Percentiles rank a stretch among this genome's conserved stretches.
phyloP scores from a whole-genome alignment of 495 filamentous ascomycete species.

The Copromyces sp. region DNA sequence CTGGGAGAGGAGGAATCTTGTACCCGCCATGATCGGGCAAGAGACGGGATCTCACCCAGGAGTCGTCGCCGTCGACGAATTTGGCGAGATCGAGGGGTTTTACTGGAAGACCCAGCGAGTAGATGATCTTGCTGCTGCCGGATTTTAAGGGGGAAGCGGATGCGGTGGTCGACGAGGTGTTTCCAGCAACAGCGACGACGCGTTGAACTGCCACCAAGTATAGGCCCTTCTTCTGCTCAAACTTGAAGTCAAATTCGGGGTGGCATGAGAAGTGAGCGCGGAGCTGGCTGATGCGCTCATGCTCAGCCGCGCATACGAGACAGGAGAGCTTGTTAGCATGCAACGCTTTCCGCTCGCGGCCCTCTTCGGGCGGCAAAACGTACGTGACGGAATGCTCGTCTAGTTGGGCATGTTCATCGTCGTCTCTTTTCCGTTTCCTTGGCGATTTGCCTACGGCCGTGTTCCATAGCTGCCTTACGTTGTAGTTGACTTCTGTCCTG shows the following conservation, averaged over 20 bases:
- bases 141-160: not conserved
- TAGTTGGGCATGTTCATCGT: slow-evolving; percentile 16
- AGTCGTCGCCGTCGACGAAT: slow-evolving; percentile 31
- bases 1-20: slow-evolving; percentile 9
- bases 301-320: slow-evolving; percentile 33
- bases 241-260: slow-evolving; percentile 32
- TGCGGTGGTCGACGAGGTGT: not conserved
- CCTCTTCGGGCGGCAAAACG: slow-evolving; percentile 22
- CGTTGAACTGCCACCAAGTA: slow-evolving; percentile 11
- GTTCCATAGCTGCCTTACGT: slow-evolving; percentile 39
- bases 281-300: slow-evolving; percentile 33
- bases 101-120: slow-evolving; percentile 27
- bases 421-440: slow-evolving; percentile 29
- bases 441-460: slow-evolving; percentile 36
- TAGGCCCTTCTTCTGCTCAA: slow-evolving; percentile 23
- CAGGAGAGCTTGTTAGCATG: slow-evolving; percentile 34
- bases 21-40: slow-evolving; percentile 25
- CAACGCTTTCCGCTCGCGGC: not conserved
- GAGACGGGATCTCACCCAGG: slow-evolving; percentile 30
- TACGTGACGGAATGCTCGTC: slow-evolving; percentile 33
- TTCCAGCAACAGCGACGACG: not conserved
- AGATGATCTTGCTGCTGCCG: not conserved
- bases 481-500: slow-evolving; percentile 39
- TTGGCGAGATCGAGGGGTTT: slow-evolving; percentile 29
- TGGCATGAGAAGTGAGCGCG: slow-evolving; percentile 36